Percentiles rank a stretch among this genome's conserved stretches.
These are phyloP conservation scores for Beauveria asiatica DNA, from an alignment of 2,329 filamentous ascomycete genomes.

Conservation along the genomic window DNA sequence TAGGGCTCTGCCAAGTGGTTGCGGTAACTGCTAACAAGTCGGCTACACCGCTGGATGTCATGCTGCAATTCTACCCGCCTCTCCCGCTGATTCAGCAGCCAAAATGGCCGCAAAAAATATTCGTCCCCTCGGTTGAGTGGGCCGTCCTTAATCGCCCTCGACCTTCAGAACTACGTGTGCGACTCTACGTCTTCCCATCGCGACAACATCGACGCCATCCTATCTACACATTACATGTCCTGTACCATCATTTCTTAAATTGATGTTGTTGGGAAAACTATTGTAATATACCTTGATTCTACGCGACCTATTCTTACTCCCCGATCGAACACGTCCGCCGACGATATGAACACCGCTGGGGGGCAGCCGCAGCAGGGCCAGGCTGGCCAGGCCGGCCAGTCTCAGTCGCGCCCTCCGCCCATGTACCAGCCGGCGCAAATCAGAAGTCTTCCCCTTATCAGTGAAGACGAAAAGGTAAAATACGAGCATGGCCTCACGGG, in stretches of 20 bases:
- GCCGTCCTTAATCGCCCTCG: neutral
- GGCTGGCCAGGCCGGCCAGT: slow-evolving; percentile 17
- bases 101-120: slow-evolving; percentile 3
- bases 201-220: neutral
- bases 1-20: no score
- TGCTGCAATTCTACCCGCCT: neutral
- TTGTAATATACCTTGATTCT: neutral
- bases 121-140: neutral
- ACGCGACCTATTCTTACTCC: neutral
- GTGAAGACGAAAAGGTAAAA: slow-evolving; percentile 46
- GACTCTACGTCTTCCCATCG: neutral
- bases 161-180: neutral
- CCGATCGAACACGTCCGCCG: neutral
- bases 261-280: neutral
- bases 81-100: slow-evolving; percentile 6
- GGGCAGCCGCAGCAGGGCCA: slow-evolving; percentile 19
- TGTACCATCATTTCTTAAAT: neutral
- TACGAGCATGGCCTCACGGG: slow-evolving; percentile 48
- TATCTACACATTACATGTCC: neutral
- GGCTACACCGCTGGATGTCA: no score
- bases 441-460: slow-evolving; percentile 40
- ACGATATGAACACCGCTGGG: slow-evolving; percentile 19
- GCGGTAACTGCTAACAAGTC: no score
- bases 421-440: slow-evolving; percentile 47
- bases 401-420: slow-evolving; percentile 22